Conservation (phyloP, 257 asterid species). For the Craterostigma plantagineum region DNA sequence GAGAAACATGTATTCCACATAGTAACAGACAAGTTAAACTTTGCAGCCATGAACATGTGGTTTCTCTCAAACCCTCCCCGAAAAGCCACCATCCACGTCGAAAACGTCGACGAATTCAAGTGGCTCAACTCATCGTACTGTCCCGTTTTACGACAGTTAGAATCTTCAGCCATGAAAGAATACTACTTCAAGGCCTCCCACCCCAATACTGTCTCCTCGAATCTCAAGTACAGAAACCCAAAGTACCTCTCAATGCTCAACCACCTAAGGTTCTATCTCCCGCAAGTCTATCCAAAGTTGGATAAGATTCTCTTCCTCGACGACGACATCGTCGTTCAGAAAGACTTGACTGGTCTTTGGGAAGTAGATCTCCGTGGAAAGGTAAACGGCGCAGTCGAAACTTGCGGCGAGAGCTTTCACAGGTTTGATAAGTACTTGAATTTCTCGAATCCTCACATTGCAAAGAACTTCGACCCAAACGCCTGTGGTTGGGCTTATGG, state of each 20-base stretch:
- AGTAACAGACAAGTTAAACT: slow-evolving; percentile 89
- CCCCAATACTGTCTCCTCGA: slow-evolving; percentile 80
- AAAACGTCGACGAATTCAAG: slow-evolving; percentile 87
- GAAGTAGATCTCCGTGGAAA: slow-evolving; percentile 62
- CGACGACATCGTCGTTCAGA: slow-evolving; percentile 93
- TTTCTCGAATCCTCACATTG: slow-evolving; percentile 84
- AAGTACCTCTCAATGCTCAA: slow-evolving; percentile 96
- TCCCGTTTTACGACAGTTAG: slow-evolving; percentile 76
- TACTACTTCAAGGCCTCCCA: slow-evolving; percentile 96
- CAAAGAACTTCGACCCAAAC: slow-evolving; percentile 72
- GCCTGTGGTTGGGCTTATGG: slow-evolving; percentile 99
- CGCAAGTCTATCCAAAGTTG: slow-evolving; percentile 84
- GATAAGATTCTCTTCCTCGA: slow-evolving; percentile 91
- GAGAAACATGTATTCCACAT: slow-evolving; percentile 90
- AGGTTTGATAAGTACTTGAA: slow-evolving; percentile 88
- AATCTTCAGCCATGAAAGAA: slow-evolving; percentile 93
- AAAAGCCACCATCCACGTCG: slow-evolving; percentile 86
- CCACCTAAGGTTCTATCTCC: slow-evolving; percentile 90
- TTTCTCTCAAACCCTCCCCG: slow-evolving; percentile 94
- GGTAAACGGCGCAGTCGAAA: slow-evolving; percentile 95
- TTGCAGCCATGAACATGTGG: slow-evolving; percentile 99
- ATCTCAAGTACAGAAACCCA: slow-evolving; percentile 89
- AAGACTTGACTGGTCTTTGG: slow-evolving; percentile 92
- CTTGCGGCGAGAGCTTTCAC: slow-evolving; percentile 93
- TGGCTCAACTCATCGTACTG: slow-evolving; percentile 94